Evolutionary conservation across 306 rosid genomes (phyloP), one percentile per base, ranked within the genome.

Genomic region (Oxytropis ochrocephala): DNA sequence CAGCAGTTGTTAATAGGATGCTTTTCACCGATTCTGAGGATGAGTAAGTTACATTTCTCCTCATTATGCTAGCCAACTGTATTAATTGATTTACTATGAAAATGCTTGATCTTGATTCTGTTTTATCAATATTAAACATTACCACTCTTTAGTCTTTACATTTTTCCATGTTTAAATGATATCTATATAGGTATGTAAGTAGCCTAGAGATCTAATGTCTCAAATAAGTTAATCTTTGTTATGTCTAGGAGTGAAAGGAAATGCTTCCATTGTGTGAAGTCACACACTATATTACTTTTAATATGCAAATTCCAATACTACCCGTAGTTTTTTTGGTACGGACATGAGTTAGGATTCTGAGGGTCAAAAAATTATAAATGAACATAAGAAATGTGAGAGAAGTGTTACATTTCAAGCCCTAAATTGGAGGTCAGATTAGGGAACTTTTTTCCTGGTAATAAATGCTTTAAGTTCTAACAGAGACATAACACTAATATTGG

Each of bases 1-100:
- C 95, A 57, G 88, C 88, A 12, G 88, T 85, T 62, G 86, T 85
- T 64, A 91, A 87, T 56, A 78, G 95, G 81, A 78, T 89, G 47
- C 96, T 94, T 73, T 94, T 91, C 80, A 94, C 99, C 16, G 95
- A 95, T 81, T 83, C 95, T 49, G 99, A 95, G 84, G 97, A 91
- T 56, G 97, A 84, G 97, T 95, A 80, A 89, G 97, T 85, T 75
- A 64, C 86, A 70, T 43, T 10, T 69, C 41, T 69, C 57, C 41
- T 64, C 59, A 69, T 39, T 70, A 27, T 60, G 68, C 35, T 33
- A 52, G 52, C 53, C 57, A 52, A 53, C 58, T 75, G 42, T 50
- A 32, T 53, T 59, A 49, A 64, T 67, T 57, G 48, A 64, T 54
- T 62, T 78, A 62, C 76, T 18, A 17, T 53, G 49, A 57, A 21